Base-by-base conservation (phyloP, 805 yeast genomes). In the Candida namnaoensis region DNA sequence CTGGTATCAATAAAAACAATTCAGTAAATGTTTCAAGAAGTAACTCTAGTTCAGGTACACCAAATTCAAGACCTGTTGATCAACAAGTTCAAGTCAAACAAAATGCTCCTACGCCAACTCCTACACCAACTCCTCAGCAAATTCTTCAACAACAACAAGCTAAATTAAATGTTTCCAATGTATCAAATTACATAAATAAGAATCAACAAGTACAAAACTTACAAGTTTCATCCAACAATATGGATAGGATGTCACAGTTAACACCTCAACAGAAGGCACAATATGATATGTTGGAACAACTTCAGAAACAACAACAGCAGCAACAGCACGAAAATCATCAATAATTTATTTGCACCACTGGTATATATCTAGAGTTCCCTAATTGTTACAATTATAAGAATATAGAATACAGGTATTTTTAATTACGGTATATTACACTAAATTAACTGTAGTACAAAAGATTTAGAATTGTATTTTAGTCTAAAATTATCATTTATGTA, bases 121-220 rank as follows among this genome's bases (percentile, higher is more conserved):
- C 68, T 32, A 64, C 71, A 1, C 58, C 68, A 33, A 64, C 71
- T 1, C 72, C 72, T 3, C 73, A 69, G 41, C 74, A 68, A 44
- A 51, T 47, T 32, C 64, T 44, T 32, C 64, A 57, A 42, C 71
- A 57, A 42, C 71, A 63, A 44, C 56, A 67, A 28, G 61, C 57
- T 50, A 62, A 67, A 25, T 59, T 64, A 19, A 19, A 19, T 19
- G 19, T 19, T 19, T 55, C 59, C 44, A 50, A 58, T 60, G 11
- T 57, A 51, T 41, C 50, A 51, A 34, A 27, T 44, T 41, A 38
- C 48, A 36, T 36, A 50, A 42, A 9, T 8, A 26, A 13, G 25
- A 7, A 34, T 8, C n/a, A 10, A 34, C 24, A 19, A 7, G 24
- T 15, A 7, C 25, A 7, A 19, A 34, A 14, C 19, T 19, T 34